phyloP scores from a whole-genome alignment of 1,284 basidiomycete species.

The Caloboletus inedulis region DNA sequence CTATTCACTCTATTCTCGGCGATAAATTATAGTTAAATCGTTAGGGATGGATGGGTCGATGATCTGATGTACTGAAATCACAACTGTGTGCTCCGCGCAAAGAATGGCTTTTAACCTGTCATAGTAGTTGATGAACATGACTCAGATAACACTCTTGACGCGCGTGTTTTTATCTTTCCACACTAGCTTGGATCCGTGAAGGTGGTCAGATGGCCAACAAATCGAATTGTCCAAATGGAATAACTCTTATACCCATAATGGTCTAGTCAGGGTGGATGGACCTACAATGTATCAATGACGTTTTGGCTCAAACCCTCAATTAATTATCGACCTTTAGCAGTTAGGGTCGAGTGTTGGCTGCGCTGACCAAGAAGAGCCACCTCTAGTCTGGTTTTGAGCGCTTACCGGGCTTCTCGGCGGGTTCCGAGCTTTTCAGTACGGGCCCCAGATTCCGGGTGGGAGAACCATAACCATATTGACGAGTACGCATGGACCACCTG shows the following conservation, averaged over 20 bases:
- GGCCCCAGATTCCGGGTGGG: constrained; percentile 14
- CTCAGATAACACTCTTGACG: constrained; percentile 17
- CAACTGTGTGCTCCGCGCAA: background rate
- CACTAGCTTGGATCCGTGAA: constrained; percentile 1
- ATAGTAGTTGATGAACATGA: constrained; percentile 3
- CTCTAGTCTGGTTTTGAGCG: background rate
- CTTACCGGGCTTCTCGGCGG: background rate
- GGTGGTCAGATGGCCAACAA: constrained; percentile 8
- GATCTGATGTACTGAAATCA: constrained; percentile 8
- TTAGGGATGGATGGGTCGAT: constrained; percentile 70
- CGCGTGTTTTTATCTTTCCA: constrained; percentile 12
- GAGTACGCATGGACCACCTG: background rate
- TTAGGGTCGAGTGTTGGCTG: background rate
- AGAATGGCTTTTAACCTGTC: constrained; percentile 1
- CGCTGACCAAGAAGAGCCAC: background rate
- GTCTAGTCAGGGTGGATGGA: constrained; percentile 2
- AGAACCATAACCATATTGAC: constrained; percentile 1
- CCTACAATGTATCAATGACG: background rate
- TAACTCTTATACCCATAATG: constrained; percentile 6
- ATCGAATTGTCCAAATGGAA: constrained; percentile 15
- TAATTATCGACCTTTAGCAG: background rate
- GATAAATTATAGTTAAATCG: constrained; percentile 13
- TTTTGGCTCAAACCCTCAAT: constrained; percentile 1
- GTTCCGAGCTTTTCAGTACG: constrained; percentile 1
- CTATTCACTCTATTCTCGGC: constrained; percentile 14